Conservation (phyloP, 805 yeast genomes). For the Ogataea nonfermentans region DNA sequence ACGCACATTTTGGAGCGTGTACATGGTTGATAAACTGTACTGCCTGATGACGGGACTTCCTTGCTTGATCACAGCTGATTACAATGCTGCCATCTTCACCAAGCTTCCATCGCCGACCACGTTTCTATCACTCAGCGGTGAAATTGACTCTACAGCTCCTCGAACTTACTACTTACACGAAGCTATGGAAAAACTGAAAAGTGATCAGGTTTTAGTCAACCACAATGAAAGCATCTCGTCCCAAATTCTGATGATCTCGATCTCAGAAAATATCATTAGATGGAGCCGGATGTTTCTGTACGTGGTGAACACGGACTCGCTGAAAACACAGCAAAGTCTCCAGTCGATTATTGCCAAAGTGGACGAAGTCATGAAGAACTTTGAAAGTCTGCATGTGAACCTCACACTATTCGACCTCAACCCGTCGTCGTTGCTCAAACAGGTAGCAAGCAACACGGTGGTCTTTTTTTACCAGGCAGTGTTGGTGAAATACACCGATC, state of each 20-base stretch:
- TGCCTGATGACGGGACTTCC: constrained; percentile 33
- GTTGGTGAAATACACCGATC: constrained; percentile 25
- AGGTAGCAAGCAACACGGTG: constrained; percentile 27
- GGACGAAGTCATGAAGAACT: constrained; percentile 27
- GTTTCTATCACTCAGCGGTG: constrained; percentile 14
- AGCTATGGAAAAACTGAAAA: constrained; percentile 31
- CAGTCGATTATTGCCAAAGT: constrained; percentile 24
- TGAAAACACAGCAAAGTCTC: constrained; percentile 21
- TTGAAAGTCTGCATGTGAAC: constrained; percentile 29
- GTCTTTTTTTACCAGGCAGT: constrained; percentile 30
- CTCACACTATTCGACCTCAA: constrained; percentile 28
- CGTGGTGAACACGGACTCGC: constrained; percentile 28
- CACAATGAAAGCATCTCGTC: constrained; percentile 26
- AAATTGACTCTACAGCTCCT: not conserved
- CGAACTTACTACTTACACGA: constrained; percentile 28
- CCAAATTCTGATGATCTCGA: constrained; percentile 26
- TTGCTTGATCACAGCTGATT: constrained; percentile 29
- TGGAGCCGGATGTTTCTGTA: constrained; percentile 34
- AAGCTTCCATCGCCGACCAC: constrained; percentile 33
- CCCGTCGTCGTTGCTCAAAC: constrained; percentile 25
- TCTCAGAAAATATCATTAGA: constrained; percentile 32
- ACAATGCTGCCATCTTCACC: constrained; percentile 28
- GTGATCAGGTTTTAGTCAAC: constrained; percentile 29
- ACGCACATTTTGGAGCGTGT: constrained; percentile 34
- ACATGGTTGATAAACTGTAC: constrained; percentile 32